phyloP scores from a whole-genome alignment of 2,329 filamentous ascomycete species.

The Albifimbria verrucaria region DNA sequence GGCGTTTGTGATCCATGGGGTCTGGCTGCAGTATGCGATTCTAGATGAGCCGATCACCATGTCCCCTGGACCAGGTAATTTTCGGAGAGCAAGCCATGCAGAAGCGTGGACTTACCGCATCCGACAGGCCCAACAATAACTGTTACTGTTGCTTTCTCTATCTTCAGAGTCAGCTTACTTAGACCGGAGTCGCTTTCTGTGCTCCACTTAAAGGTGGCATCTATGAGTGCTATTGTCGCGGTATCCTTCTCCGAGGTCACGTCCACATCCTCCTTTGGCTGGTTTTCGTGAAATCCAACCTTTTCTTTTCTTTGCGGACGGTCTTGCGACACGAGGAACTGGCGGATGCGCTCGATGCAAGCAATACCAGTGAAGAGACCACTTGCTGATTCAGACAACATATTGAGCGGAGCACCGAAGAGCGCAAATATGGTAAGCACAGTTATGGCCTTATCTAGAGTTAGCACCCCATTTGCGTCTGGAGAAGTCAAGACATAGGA shows the following conservation, averaged over 20 bases:
- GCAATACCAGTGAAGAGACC: background rate
- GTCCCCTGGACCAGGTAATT: background rate
- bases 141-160: background rate
- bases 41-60: background rate
- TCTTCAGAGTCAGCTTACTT: background rate
- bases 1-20: background rate
- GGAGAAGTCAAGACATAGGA: background rate
- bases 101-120: background rate
- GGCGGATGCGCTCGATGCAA: background rate
- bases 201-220: background rate
- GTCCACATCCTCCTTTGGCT: background rate
- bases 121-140: background rate
- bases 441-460: background rate
- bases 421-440: background rate
- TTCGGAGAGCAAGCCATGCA: background rate
- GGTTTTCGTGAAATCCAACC: background rate
- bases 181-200: background rate
- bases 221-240: background rate
- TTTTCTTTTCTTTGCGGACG: background rate
- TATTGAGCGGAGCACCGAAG: background rate
- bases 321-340: background rate
- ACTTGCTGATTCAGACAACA: background rate
- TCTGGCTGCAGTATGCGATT: constrained; percentile 1
- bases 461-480: background rate
- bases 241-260: background rate